Percentiles rank a stretch among this genome's conserved stretches.
These are phyloP conservation scores for Hypericum perforatum DNA, from an alignment of 345 rosid species.

Conservation along the genomic window DNA sequence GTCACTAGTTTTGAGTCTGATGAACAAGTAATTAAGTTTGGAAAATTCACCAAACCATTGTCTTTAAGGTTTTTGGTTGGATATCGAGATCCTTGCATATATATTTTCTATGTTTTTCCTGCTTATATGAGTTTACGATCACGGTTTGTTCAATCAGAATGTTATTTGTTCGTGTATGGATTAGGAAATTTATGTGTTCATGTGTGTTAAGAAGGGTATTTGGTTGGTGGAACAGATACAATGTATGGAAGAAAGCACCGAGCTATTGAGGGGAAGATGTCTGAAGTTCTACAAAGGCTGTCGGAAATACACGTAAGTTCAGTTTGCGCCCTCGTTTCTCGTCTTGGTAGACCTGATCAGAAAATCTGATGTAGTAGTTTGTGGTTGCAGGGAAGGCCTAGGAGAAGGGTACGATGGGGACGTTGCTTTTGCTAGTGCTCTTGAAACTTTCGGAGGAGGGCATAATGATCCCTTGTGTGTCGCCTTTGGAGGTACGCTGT, in stretches of 20 bases:
- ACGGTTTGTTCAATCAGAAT: too few species aligned
- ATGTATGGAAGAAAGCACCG: conserved; percentile 83
- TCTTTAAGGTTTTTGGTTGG: too few species aligned
- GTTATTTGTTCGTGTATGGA: too few species aligned
- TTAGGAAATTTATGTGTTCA: too few species aligned
- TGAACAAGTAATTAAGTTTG: too few species aligned
- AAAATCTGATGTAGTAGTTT: too few species aligned
- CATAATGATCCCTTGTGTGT: conserved; percentile 97
- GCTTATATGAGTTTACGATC: too few species aligned
- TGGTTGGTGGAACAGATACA: conserved; percentile 60
- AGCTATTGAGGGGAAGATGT: conserved; percentile 77
- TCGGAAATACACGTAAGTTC: conserved; percentile 86
- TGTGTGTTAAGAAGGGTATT: neutral
- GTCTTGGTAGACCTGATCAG: neutral
- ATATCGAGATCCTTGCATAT: too few species aligned
- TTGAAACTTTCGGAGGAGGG: conserved; percentile 97
- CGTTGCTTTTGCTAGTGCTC: conserved; percentile 93
- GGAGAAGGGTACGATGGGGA: conserved; percentile 97
- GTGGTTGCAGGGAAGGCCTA: conserved; percentile 68
- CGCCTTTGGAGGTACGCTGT: conserved; percentile 85
- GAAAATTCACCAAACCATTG: too few species aligned
- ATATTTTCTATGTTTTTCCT: too few species aligned
- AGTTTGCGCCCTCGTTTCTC: neutral
- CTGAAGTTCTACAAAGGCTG: conserved; percentile 93
- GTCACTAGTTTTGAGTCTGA: too few species aligned